Percentiles rank a stretch among this genome's conserved stretches.
These are phyloP conservation scores for Silene vulgaris DNA, from an alignment of 179 eudicot genomes.

Conservation along the genomic window DNA sequence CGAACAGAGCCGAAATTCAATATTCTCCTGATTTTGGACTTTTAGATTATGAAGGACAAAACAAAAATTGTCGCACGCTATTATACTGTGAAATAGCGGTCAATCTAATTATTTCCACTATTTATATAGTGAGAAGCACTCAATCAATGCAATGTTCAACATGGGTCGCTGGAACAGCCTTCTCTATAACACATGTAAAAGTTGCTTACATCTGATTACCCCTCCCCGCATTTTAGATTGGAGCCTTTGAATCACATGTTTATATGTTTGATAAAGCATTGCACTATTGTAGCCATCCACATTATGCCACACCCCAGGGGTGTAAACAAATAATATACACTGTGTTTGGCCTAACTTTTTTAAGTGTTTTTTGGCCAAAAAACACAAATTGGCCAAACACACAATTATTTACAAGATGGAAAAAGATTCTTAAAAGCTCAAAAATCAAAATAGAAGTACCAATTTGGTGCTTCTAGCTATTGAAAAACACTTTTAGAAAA, in stretches of 20 bases:
- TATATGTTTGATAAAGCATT: background rate
- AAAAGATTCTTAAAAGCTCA: too few species aligned
- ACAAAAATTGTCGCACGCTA: background rate
- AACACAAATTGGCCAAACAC: background rate
- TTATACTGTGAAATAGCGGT: background rate
- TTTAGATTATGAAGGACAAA: background rate
- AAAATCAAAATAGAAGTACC: too few species aligned
- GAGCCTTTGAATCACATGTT: background rate
- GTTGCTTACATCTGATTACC: background rate
- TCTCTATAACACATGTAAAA: background rate
- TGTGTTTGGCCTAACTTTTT: too few species aligned
- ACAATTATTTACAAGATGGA: too few species aligned
- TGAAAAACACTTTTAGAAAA: too few species aligned
- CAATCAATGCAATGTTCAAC: background rate
- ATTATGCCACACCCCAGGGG: background rate
- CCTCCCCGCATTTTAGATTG: background rate
- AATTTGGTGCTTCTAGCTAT: too few species aligned
- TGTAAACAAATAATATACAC: background rate
- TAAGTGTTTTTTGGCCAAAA: too few species aligned
- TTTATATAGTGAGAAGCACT: background rate
- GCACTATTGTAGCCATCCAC: background rate
- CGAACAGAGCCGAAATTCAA: too few species aligned
- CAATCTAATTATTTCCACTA: background rate
- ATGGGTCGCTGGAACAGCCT: background rate
- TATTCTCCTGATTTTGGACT: background rate